Evolutionary conservation across 78 protist species (phyloP).

Genomic region (Polysphondylium violaceum): DNA sequence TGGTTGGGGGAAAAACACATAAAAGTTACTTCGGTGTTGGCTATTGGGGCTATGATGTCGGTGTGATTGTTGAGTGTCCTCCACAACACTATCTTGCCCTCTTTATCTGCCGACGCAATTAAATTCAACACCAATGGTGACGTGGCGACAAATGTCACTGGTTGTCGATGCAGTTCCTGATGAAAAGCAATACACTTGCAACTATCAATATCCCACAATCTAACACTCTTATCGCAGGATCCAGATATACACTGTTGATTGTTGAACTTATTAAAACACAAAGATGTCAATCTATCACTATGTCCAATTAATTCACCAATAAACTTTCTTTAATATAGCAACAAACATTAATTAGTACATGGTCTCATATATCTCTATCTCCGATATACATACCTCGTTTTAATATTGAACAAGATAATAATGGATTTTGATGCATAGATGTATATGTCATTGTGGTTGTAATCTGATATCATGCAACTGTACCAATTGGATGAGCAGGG

Average conservation of each 20-base stretch:
- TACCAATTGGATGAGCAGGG: conserved; percentile 78
- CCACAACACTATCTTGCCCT: conserved; percentile 46
- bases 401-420: conserved; percentile 23
- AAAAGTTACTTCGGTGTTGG: conserved; percentile 7
- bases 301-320: conserved; percentile 73
- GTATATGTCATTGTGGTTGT: conserved; percentile 20
- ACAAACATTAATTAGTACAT: not conserved
- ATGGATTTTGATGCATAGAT: conserved; percentile 54
- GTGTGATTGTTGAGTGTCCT: conserved; percentile 22
- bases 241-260: conserved; percentile 18
- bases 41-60: not conserved
- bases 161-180: conserved; percentile 19
- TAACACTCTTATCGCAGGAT: conserved; percentile 54
- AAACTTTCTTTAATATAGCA: conserved; percentile 20
- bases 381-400: conserved; percentile 9
- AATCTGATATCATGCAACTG: conserved; percentile 30
- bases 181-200: conserved; percentile 18
- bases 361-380: not conserved
- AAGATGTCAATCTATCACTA: conserved; percentile 41
- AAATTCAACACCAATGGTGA: conserved; percentile 17
- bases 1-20: conserved; percentile 6
- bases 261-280: conserved; percentile 12
- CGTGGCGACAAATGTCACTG: conserved; percentile 15
- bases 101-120: conserved; percentile 23
- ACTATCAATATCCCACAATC: conserved; percentile 44